Evolutionary conservation across 768 basidiomycete genomes (phyloP).

Genomic region (Tephrocybe rancida): DNA sequence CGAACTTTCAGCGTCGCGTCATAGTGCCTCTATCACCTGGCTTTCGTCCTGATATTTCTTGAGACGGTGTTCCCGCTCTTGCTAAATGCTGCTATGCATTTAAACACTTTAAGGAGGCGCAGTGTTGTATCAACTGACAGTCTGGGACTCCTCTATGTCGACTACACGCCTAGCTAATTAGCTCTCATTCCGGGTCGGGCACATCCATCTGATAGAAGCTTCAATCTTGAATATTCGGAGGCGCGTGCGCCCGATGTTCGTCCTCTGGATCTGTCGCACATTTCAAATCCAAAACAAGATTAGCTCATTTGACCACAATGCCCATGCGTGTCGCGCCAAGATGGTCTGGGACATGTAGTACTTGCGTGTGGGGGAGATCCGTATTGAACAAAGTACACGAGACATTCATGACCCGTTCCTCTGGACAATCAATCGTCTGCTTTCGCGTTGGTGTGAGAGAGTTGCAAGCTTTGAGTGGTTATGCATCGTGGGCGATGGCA

Average conservation of each 20-base stretch:
- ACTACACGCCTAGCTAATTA: not conserved
- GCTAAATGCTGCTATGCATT: too few relatives aligned
- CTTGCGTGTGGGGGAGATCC: too few relatives aligned
- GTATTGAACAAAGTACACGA: too few relatives aligned
- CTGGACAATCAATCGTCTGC: not conserved
- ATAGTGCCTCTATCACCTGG: constrained; percentile 8
- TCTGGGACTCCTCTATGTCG: not conserved
- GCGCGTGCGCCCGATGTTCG: not conserved
- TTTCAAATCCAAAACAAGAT: too few relatives aligned
- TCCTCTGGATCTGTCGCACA: too few relatives aligned
- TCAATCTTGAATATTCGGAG: not conserved
- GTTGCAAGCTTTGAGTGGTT: not conserved
- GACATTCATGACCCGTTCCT: not conserved
- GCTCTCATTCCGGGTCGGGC: not conserved
- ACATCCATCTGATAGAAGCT: not conserved
- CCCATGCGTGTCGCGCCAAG: too few relatives aligned
- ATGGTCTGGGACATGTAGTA: too few relatives aligned
- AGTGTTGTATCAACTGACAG: not conserved
- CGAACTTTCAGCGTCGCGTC: constrained; percentile 16
- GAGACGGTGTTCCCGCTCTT: not conserved
- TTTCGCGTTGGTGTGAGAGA: not conserved
- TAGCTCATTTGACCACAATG: too few relatives aligned
- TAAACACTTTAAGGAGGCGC: too few relatives aligned
- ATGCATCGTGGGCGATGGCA: not conserved
- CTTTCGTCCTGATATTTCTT: not conserved